Conservation (phyloP, 768 basidiomycete species). For the Postia placenta region DNA sequence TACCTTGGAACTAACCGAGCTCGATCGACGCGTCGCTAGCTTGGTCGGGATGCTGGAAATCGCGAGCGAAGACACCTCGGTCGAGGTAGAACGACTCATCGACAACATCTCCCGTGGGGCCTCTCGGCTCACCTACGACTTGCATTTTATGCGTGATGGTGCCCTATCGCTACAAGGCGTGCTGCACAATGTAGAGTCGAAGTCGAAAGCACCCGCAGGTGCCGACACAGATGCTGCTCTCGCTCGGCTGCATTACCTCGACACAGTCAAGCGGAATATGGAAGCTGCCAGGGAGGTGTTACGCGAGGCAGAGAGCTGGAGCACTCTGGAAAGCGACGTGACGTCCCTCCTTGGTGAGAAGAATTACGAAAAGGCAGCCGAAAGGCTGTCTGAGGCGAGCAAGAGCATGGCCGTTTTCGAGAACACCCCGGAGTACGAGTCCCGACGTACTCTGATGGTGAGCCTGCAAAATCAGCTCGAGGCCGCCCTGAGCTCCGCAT, state of each 20-base stretch:
- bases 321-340: conserved; percentile 88
- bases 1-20: conserved; percentile 29
- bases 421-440: conserved; percentile 88
- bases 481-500: conserved; percentile 82
- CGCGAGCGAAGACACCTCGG: conserved; percentile 83
- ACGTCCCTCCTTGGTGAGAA: conserved; percentile 75
- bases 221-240: conserved; percentile 60
- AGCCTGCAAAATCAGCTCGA: conserved; percentile 95
- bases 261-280: conserved; percentile 81
- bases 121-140: conserved; percentile 88
- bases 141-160: conserved; percentile 95
- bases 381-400: conserved; percentile 82
- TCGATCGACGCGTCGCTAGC: conserved; percentile 71
- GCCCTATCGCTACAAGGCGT: conserved; percentile 70
- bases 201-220: conserved; percentile 45
- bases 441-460: conserved; percentile 77
- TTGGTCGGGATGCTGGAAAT: conserved; percentile 79
- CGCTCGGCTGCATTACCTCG: conserved; percentile 73
- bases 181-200: conserved; percentile 55
- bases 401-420: conserved; percentile 90
- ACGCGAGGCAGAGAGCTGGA: conserved; percentile 95
- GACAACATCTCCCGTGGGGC: conserved; percentile 90
- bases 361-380: conserved; percentile 86
- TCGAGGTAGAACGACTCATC: conserved; percentile 80
- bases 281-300: conserved; percentile 85